These are phyloP conservation scores for Fusarium pseudograminearum DNA, from an alignment of 2,329 filamentous ascomycete genomes.

Conservation along the genomic window DNA sequence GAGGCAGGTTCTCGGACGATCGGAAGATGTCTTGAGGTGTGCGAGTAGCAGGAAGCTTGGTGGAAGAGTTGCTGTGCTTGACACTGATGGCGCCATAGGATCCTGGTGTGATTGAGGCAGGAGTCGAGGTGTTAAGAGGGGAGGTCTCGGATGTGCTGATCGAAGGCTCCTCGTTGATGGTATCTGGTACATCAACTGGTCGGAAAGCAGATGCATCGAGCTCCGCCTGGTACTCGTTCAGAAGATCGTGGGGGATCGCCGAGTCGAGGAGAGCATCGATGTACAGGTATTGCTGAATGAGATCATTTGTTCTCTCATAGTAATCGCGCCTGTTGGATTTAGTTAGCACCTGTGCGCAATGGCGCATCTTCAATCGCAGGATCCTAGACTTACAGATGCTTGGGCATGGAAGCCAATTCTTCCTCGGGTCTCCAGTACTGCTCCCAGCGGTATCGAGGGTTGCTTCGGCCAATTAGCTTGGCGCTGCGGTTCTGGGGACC, in stretches of 20 bases:
- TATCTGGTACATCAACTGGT: constrained; percentile 73
- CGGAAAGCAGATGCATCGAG: constrained; percentile 67
- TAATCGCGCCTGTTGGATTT: constrained; percentile 72
- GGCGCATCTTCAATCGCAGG: not conserved
- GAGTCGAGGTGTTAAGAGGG: constrained; percentile 43
- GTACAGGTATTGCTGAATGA: constrained; percentile 92
- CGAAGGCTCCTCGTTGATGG: constrained; percentile 77
- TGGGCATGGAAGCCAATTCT: constrained; percentile 77
- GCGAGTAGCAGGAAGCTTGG: constrained; percentile 71
- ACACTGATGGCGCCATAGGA: constrained; percentile 50
- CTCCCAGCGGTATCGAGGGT: constrained; percentile 87
- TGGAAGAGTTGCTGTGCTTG: constrained; percentile 49
- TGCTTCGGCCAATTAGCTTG: constrained; percentile 88
- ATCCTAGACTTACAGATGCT: constrained; percentile 67
- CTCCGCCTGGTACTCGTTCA: constrained; percentile 84
- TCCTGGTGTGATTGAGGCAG: constrained; percentile 36
- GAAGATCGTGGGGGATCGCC: constrained; percentile 88
- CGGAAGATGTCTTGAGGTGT: constrained; percentile 91
- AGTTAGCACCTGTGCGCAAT: constrained; percentile 12
- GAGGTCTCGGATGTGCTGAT: constrained; percentile 46
- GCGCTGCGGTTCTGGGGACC: constrained; percentile 83
- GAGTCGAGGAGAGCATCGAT: constrained; percentile 93
- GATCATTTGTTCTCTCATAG: constrained; percentile 88
- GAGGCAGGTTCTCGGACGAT: constrained; percentile 74
- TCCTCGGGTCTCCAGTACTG: constrained; percentile 86